A percentile compares a stretch with the other conserved stretches of the same genome.
Evolutionary conservation across 768 basidiomycete genomes (phyloP).

Genomic region (Mycena chlorophos): DNA sequence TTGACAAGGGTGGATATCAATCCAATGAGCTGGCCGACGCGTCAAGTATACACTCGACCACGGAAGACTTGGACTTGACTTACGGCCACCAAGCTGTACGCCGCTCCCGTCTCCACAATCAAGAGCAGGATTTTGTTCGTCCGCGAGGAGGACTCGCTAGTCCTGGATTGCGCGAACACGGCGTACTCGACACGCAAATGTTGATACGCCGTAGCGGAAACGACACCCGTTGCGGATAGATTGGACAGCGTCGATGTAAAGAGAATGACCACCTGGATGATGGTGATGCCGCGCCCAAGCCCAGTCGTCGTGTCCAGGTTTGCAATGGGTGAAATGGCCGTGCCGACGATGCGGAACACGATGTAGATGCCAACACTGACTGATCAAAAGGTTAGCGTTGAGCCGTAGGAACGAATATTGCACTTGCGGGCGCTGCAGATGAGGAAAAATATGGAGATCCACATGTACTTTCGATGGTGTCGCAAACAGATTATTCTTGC

Average conservation of each 20-base stretch:
- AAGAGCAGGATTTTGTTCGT: slow-evolving; percentile 10
- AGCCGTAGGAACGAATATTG: not conserved
- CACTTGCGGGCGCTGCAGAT: slow-evolving; percentile 6
- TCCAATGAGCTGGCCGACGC: not conserved
- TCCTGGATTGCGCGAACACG: slow-evolving; percentile 1
- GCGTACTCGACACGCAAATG: slow-evolving; percentile 4
- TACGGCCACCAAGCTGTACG: slow-evolving; percentile 13
- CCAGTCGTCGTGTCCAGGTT: not conserved
- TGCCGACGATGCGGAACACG: slow-evolving; percentile 2
- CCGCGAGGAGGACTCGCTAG: not conserved
- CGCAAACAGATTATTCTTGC: slow-evolving; percentile 15
- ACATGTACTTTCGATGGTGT: slow-evolving; percentile 16
- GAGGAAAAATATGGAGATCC: slow-evolving; percentile 14
- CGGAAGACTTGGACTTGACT: slow-evolving; percentile 1
- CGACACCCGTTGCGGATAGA: slow-evolving; percentile 16
- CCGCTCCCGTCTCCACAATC: slow-evolving; percentile 12
- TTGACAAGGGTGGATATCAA: slow-evolving; percentile 4
- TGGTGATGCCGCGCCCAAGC: not conserved
- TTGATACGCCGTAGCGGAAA: not conserved
- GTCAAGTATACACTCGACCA: not conserved
- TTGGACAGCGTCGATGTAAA: slow-evolving; percentile 16
- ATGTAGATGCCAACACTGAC: slow-evolving; percentile 14
- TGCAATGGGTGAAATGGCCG: slow-evolving; percentile 6
- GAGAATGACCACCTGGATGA: slow-evolving; percentile 12
- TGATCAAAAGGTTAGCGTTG: not conserved